Evolutionary conservation across 805 yeast genomes (phyloP).

Genomic region (Pichia phayaonensis): DNA sequence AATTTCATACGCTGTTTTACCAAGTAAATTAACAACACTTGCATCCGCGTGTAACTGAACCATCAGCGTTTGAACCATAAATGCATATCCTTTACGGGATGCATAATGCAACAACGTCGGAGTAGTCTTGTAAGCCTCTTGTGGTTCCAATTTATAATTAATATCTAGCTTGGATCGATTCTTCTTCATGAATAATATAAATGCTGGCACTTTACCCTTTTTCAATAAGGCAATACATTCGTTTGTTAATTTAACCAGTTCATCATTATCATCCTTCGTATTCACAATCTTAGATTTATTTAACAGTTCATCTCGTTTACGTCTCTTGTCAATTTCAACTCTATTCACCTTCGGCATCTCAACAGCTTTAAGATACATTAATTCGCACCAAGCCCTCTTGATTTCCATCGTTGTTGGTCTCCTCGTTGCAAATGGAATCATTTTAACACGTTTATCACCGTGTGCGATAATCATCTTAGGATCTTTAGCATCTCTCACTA

Average conservation of each 20-base stretch:
- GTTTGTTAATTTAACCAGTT: slow-evolving; percentile 36
- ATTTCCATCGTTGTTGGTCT: slow-evolving; percentile 80
- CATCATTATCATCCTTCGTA: slow-evolving; percentile 26
- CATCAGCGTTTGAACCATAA: slow-evolving; percentile 59
- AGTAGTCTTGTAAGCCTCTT: slow-evolving; percentile 37
- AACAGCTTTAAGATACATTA: slow-evolving; percentile 50
- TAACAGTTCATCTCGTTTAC: slow-evolving; percentile 26
- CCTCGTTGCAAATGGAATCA: slow-evolving; percentile 83
- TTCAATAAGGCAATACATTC: slow-evolving; percentile 56
- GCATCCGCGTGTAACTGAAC: slow-evolving; percentile 68
- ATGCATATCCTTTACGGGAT: slow-evolving; percentile 54
- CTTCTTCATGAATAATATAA: slow-evolving; percentile 53
- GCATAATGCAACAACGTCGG: slow-evolving; percentile 83
- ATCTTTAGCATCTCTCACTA: slow-evolving; percentile 12
- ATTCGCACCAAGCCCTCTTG: slow-evolving; percentile 74
- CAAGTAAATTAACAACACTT: slow-evolving; percentile 39
- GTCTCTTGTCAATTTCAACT: slow-evolving; percentile 20
- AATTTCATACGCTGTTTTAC: slow-evolving; percentile 65
- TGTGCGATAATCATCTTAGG: slow-evolving; percentile 45
- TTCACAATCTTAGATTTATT: slow-evolving; percentile 16
- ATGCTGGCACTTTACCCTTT: slow-evolving; percentile 69
- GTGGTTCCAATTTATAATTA: slow-evolving; percentile 52
- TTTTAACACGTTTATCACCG: slow-evolving; percentile 55
- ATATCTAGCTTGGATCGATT: slow-evolving; percentile 39
- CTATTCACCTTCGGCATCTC: slow-evolving; percentile 46